phyloP scores from a whole-genome alignment of 306 rosid genomes.

The Parietaria judaica region DNA sequence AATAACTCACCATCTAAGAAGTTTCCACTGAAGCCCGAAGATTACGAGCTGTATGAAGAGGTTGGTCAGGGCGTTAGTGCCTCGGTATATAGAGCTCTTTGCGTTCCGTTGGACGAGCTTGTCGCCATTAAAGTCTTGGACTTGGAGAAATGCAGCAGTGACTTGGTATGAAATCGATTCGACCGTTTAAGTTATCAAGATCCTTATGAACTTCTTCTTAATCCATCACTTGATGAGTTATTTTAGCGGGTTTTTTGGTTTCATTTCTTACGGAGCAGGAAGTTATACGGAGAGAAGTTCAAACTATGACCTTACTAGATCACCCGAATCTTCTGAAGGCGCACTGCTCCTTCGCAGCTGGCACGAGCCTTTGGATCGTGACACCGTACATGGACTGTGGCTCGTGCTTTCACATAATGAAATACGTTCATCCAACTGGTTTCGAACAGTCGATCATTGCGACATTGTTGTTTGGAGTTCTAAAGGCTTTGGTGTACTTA shows the following conservation, averaged over 20 bases:
- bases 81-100: constrained; percentile 75
- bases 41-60: constrained; percentile 77
- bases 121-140: constrained; percentile 92
- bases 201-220: too few species aligned
- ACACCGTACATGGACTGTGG: constrained; percentile 97
- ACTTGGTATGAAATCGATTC: constrained; percentile 64
- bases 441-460: constrained; percentile 78
- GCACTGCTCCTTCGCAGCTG: constrained; percentile 78
- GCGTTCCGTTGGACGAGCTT: constrained; percentile 62
- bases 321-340: constrained; percentile 79
- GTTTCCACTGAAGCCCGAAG: constrained; percentile 57
- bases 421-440: constrained; percentile 71
- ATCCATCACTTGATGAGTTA: background rate
- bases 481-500: constrained; percentile 78
- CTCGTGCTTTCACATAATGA: constrained; percentile 87
- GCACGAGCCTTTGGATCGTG: constrained; percentile 88
- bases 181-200: too few species aligned
- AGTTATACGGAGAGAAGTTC: constrained; percentile 76
- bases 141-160: constrained; percentile 77
- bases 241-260: background rate
- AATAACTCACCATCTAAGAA: constrained; percentile 40
- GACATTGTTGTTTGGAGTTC: constrained; percentile 63
- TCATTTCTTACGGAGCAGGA: constrained; percentile 35
- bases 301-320: constrained; percentile 76
- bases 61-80: constrained; percentile 98